These are phyloP conservation scores for Trypanosomatidae sp. DNA, from an alignment of 208 protist genomes.

Conservation along the genomic window DNA sequence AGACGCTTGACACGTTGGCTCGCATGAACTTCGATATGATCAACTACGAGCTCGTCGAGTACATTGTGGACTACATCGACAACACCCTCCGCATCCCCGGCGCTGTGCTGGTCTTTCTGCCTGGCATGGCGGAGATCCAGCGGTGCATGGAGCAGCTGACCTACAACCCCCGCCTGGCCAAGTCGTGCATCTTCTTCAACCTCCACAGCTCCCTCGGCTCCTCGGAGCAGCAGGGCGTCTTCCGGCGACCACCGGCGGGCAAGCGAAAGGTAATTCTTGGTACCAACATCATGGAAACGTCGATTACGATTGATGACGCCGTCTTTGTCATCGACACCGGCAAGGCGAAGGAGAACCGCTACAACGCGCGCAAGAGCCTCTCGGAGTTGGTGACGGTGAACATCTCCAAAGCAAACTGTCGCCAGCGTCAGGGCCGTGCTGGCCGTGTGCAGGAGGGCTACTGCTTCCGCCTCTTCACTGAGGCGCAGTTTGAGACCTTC, in stretches of 20 bases:
- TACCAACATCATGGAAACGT: constrained; percentile 99
- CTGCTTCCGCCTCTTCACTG: constrained; percentile 96
- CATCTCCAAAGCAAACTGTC: constrained; percentile 92
- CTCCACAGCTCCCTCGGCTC: constrained; percentile 94
- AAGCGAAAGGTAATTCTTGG: constrained; percentile 95
- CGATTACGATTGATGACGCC: constrained; percentile 98
- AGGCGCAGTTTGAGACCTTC: constrained; percentile 76
- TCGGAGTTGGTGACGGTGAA: constrained; percentile 89
- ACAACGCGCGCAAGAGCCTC: constrained; percentile 84
- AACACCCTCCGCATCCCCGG: constrained; percentile 48
- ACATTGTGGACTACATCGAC: constrained; percentile 89
- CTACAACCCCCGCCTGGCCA: constrained; percentile 44
- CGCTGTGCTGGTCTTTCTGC: constrained; percentile 96
- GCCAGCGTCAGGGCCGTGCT: constrained; percentile 95
- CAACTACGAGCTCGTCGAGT: constrained; percentile 95
- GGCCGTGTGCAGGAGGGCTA: constrained; percentile 95
- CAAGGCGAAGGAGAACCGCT: constrained; percentile 95
- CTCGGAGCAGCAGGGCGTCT: constrained; percentile 93
- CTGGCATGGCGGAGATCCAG: constrained; percentile 95
- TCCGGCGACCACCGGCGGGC: constrained; percentile 78
- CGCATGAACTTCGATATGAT: constrained; percentile 91
- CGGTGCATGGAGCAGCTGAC: constrained; percentile 85
- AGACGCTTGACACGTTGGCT: constrained; percentile 65
- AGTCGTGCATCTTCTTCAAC: constrained; percentile 80
- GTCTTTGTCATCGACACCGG: constrained; percentile 98